Base-by-base conservation (phyloP, 2,329 filamentous ascomycete genomes). In the Nemania sp. region DNA sequence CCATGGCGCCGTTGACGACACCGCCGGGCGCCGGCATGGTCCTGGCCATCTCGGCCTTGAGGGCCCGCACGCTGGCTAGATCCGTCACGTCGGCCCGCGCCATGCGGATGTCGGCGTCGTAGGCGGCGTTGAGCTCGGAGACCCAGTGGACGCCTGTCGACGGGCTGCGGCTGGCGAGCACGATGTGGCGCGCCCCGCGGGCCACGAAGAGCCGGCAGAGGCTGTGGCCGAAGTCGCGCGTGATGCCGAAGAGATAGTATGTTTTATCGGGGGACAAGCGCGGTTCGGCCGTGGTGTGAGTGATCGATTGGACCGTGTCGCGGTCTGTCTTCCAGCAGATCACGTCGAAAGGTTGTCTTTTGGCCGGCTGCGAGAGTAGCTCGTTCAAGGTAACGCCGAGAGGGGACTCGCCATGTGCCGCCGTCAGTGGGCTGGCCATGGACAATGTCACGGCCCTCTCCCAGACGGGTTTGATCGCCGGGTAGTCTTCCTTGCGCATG, bases 1-100 rank as follows among this genome's bases (percentile, higher is more conserved):
- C 79, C 82, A 84, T 84, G 60, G 82, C 81, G 6, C 81, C 82
- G 68, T 84, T 83, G 67, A 82, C 76, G 5, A 84, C 69, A 18
- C 82, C 82, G 2, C 74, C 82, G 0, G 82, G 75, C 0, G 75
- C 75, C 0, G 80, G 79, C 69, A 78, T 71, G 0, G 64, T 66
- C 6, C 55, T 5, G 0, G 66, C 54, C 0, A 80, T 59, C 1
- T 63, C 70, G 0, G 41, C 5, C 49, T 74, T 77, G 29, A 83
- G 74, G 0, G 62, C 64, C 1, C 35, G 26, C 1, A 84, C 79
- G 15, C 72, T 74, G 0, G 72, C 73, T 0, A 76, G 22, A 20
- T 71, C 62, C 0, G 75, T 77, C 13, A 77, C 73, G 58, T 79
- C 77, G 22, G 75, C 73, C 20, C 64, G 70, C 49, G 72, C 72